A percentile compares a stretch with the other conserved stretches of the same genome.
Evolutionary conservation across 169 alveolate species (phyloP).

Genomic region (Eimeria sp.): DNA sequence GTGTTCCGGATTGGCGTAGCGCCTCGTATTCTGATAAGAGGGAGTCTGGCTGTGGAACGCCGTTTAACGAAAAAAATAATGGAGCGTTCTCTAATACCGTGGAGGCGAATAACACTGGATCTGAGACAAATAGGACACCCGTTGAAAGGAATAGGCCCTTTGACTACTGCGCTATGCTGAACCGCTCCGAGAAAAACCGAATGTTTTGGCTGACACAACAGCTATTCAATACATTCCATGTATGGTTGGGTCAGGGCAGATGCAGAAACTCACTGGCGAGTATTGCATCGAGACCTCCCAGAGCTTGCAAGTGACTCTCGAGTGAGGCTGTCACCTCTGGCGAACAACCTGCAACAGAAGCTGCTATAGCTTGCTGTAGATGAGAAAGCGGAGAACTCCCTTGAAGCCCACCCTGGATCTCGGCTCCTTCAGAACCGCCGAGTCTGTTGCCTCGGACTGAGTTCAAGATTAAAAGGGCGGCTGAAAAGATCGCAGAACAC

Average conservation of each 20-base stretch:
- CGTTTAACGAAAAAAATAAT: constrained; percentile 27
- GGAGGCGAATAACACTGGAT: constrained; percentile 28
- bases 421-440: constrained; percentile 6
- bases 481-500: constrained; percentile 11
- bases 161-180: not conserved
- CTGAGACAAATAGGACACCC: not conserved
- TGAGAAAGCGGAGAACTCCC: not conserved
- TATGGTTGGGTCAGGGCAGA: not conserved
- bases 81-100: constrained; percentile 50
- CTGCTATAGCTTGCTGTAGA: constrained; percentile 1
- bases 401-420: not conserved
- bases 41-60: not conserved
- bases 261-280: not conserved
- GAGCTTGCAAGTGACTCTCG: constrained; percentile 46
- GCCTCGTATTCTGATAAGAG: constrained; percentile 2
- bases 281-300: constrained; percentile 27
- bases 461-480: constrained; percentile 12
- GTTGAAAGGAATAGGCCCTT: not conserved
- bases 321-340: not conserved
- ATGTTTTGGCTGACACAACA: not conserved
- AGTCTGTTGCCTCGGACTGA: constrained; percentile 19
- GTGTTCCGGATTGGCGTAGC: constrained; percentile 29
- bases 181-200: not conserved
- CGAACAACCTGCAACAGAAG: constrained; percentile 10
- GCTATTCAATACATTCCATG: not conserved